These are phyloP conservation scores for Zymoseptoria crescenta DNA, from an alignment of 2,329 filamentous ascomycete species.

Conservation along the genomic window DNA sequence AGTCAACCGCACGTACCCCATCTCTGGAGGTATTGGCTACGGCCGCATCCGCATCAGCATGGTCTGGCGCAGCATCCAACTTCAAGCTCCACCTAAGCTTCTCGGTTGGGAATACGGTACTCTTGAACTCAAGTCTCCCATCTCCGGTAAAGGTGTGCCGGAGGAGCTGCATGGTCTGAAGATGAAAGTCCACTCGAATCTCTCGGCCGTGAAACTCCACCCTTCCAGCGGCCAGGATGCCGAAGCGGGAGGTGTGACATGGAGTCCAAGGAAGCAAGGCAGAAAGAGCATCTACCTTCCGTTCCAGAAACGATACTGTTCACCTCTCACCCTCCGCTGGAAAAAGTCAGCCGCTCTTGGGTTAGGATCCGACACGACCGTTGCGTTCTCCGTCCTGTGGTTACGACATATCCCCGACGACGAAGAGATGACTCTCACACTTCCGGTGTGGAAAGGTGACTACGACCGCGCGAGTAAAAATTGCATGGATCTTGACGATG, in stretches of 20 bases:
- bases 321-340: constrained; percentile 50
- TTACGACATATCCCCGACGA: constrained; percentile 63
- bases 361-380: constrained; percentile 46
- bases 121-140: constrained; percentile 51
- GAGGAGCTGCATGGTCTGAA: constrained; percentile 40
- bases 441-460: constrained; percentile 62
- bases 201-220: constrained; percentile 53
- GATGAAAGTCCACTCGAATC: constrained; percentile 53
- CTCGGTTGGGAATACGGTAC: constrained; percentile 68
- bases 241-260: constrained; percentile 35
- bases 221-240: constrained; percentile 19
- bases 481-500: constrained; percentile 31
- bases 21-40: constrained; percentile 65
- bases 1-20: constrained; percentile 56
- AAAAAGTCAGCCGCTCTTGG: constrained; percentile 41
- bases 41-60: constrained; percentile 62
- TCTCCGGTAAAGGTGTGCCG: constrained; percentile 45
- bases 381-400: constrained; percentile 60
- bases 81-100: constrained; percentile 51
- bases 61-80: constrained; percentile 62
- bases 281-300: constrained; percentile 45
- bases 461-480: constrained; percentile 47
- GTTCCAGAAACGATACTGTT: constrained; percentile 54
- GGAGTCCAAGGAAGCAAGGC: constrained; percentile 41
- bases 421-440: constrained; percentile 49